Conservation (phyloP, 2,329 filamentous ascomycete species). For the Talaromyces sp. region DNA sequence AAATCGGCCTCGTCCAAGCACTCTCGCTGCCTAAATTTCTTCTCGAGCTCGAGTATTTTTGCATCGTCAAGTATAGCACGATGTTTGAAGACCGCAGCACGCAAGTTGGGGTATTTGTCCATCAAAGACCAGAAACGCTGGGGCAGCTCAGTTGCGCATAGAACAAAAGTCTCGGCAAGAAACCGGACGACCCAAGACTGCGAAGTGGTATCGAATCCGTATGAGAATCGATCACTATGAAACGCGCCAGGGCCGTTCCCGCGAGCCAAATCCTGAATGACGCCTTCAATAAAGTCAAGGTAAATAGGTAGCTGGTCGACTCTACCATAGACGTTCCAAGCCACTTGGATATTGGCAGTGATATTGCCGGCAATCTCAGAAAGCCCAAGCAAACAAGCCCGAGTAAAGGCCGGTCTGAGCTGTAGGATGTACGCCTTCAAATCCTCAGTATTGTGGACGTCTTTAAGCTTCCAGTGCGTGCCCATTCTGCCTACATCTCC, state of each 20-base stretch:
- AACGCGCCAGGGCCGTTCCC: no score
- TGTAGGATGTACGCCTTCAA: background rate
- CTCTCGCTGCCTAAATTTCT: background rate
- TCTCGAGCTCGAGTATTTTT: background rate
- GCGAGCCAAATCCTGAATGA: background rate
- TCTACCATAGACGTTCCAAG: conserved; percentile 11
- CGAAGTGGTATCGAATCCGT: background rate
- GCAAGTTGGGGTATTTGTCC: background rate
- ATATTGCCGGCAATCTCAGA: background rate
- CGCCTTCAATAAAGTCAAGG: conserved; percentile 8
- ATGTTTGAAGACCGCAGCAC: background rate
- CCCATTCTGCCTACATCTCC: background rate
- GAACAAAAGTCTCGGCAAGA: conserved; percentile 3
- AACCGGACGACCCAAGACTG: background rate
- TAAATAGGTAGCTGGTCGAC: background rate
- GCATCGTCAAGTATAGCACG: background rate
- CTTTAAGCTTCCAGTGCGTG: background rate
- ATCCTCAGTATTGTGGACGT: background rate
- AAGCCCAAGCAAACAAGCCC: background rate
- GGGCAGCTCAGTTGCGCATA: background rate
- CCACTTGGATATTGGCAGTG: conserved; percentile 7
- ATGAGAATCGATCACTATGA: background rate
- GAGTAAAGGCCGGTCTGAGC: background rate
- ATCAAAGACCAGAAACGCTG: conserved; percentile 1
- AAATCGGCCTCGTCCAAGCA: background rate